Conservation (phyloP, 2,329 filamentous ascomycete genomes). For the Arthrobotrys conoides region DNA sequence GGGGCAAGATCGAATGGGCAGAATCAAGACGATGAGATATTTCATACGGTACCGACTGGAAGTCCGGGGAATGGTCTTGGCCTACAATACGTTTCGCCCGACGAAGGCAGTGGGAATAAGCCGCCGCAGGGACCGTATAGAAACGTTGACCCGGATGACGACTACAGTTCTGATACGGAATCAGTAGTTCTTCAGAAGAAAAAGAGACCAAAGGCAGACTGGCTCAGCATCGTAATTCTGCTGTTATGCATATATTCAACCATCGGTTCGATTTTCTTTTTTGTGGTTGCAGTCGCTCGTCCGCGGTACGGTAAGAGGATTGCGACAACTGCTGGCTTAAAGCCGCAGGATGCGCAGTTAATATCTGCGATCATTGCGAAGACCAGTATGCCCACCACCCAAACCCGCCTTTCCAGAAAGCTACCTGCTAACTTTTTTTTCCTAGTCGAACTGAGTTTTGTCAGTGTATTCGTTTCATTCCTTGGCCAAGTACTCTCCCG, state of each 20-base stretch:
- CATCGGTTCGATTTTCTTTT: conserved; percentile 51
- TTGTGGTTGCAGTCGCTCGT: conserved; percentile 35
- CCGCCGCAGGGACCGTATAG: background rate
- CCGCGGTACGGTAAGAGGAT: conserved; percentile 49
- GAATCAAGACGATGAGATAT: background rate
- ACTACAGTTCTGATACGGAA: conserved; percentile 33
- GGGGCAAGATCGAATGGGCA: background rate
- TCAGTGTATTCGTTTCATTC: conserved; percentile 81
- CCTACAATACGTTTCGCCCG: conserved; percentile 35
- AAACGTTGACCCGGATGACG: conserved; percentile 34
- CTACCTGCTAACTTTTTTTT: background rate
- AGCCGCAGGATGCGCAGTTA: conserved; percentile 53
- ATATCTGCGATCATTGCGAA: conserved; percentile 53
- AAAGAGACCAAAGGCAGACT: conserved; percentile 28
- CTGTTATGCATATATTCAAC: conserved; percentile 53
- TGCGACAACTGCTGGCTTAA: conserved; percentile 34
- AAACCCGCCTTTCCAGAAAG: no score
- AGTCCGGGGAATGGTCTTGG: conserved; percentile 18
- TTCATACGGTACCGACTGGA: conserved; percentile 13
- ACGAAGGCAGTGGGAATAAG: conserved; percentile 27
- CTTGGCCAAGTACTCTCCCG: conserved; percentile 81
- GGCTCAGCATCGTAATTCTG: conserved; percentile 50
- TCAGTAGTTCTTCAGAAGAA: background rate
- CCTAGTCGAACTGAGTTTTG: conserved; percentile 78
- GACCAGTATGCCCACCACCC: conserved; percentile 25